These are phyloP conservation scores for Monosporozyma unispora DNA, from an alignment of 805 yeast species.

Conservation along the genomic window DNA sequence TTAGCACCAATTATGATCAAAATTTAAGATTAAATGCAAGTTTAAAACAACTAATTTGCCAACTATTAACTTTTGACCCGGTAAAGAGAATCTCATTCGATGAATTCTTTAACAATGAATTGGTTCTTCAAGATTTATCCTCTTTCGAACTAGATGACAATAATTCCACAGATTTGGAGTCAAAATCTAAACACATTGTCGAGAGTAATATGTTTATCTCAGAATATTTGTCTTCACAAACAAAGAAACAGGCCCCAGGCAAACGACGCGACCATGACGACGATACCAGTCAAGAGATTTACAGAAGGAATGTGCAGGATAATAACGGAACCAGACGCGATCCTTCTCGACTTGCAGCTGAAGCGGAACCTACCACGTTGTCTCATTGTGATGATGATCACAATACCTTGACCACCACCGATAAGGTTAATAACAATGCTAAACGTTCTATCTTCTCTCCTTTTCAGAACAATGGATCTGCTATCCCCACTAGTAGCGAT, in stretches of 20 bases:
- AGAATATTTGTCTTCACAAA: slow-evolving; percentile 50
- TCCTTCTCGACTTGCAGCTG: not conserved
- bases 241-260: slow-evolving; percentile 7
- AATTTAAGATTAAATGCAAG: slow-evolving; percentile 45
- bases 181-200: slow-evolving; percentile 53
- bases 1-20: slow-evolving; percentile 18
- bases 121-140: slow-evolving; percentile 47
- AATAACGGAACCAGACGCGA: not conserved
- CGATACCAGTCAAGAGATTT: not conserved
- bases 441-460: not conserved
- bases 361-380: not conserved
- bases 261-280: not conserved
- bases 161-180: slow-evolving; percentile 49
- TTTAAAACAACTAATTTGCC: slow-evolving; percentile 61
- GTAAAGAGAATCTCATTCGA: slow-evolving; percentile 79
- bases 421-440: too few relatives aligned
- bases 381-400: too few relatives aligned
- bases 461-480: not conserved
- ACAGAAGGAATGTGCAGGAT: not conserved
- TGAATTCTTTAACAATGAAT: slow-evolving; percentile 73
- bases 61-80: slow-evolving; percentile 74
- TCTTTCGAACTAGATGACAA: slow-evolving; percentile 28
- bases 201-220: slow-evolving; percentile 71
- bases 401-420: too few relatives aligned
- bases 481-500: slow-evolving; percentile 26